Evolutionary conservation across 768 basidiomycete genomes (phyloP), one percentile per base, ranked within the genome.

Genomic region (Suillus ampliporus): DNA sequence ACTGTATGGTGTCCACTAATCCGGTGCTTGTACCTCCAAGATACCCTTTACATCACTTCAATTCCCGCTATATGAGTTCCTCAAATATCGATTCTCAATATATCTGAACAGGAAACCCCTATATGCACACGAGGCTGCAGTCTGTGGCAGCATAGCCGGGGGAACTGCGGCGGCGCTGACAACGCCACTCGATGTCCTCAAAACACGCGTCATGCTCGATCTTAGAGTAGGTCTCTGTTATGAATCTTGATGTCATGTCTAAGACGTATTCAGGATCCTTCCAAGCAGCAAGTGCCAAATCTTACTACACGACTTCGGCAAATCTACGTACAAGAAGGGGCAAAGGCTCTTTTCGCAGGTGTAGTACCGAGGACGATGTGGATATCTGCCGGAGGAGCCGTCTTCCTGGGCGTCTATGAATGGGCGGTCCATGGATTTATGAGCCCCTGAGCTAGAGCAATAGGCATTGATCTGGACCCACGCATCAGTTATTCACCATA

Each of bases 361-460:
- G 85, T 91, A 46, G 83, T 96, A 9, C 97, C 97, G 28, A 85
- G 97, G 72, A 98, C 96, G 43, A 73, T 97, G 57, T 99, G 97
- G 91, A 99, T 99, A 71, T 95, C 94, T 2, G 89, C 93, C 2
- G 97, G 97, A 3, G 97, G 97, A 2, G 95, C 96, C 1, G 94
- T 99, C 0, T 99, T 99, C 75, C 82, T 99, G 28, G 97, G 97
- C n/a, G 89, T 94, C 53, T 99, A 98, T 69, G 97, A 99, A 74
- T 90, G 87, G 85, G 86, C 82, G 1, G 79, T 89, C 4, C 80
- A 84, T 68, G 78, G 82, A 3, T 73, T 91, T 13, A 81, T 71
- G 65, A 67, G 64, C 14, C 40, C n/a, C 19, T 61, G 23, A 63
- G 37, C 23, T 1, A 57, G n/a, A 37, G 23, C 31, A 19, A 10